phyloP scores from a whole-genome alignment of 306 rosid genomes.

The Cicer judaicum region DNA sequence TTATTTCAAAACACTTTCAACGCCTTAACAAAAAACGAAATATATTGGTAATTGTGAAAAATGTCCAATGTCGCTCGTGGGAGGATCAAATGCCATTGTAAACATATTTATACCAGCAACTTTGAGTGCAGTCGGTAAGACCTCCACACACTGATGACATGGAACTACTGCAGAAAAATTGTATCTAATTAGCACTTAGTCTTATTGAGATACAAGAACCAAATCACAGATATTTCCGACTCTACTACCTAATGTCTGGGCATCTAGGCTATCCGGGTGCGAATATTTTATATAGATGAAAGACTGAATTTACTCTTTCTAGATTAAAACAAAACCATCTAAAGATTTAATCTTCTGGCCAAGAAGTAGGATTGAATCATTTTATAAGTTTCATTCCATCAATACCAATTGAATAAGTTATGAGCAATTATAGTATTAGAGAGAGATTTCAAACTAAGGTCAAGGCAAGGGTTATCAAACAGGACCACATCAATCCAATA shows the following conservation, averaged over 20 bases:
- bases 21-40: slow-evolving; percentile 34
- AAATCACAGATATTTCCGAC: slow-evolving; percentile 40
- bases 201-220: slow-evolving; percentile 41
- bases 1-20: slow-evolving; percentile 23
- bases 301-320: background rate
- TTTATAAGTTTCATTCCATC: slow-evolving; percentile 17
- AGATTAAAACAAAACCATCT: background rate
- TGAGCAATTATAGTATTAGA: background rate
- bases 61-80: slow-evolving; percentile 42
- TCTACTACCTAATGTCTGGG: slow-evolving; percentile 34
- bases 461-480: background rate
- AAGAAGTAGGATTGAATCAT: background rate
- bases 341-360: background rate
- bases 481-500: slow-evolving; percentile 26
- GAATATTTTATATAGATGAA: too few relatives aligned
- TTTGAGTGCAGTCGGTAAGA: slow-evolving; percentile 47
- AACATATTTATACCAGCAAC: slow-evolving; percentile 50
- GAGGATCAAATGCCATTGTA: slow-evolving; percentile 46
- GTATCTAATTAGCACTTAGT: slow-evolving; percentile 45
- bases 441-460: slow-evolving; percentile 21
- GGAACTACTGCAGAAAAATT: slow-evolving; percentile 48
- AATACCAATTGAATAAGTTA: slow-evolving; percentile 9
- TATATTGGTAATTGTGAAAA: slow-evolving; percentile 35
- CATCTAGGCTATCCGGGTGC: slow-evolving; percentile 30
- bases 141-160: slow-evolving; percentile 43